Conservation (phyloP, 495 filamentous ascomycete genomes). For the Xylaria cubensis region DNA sequence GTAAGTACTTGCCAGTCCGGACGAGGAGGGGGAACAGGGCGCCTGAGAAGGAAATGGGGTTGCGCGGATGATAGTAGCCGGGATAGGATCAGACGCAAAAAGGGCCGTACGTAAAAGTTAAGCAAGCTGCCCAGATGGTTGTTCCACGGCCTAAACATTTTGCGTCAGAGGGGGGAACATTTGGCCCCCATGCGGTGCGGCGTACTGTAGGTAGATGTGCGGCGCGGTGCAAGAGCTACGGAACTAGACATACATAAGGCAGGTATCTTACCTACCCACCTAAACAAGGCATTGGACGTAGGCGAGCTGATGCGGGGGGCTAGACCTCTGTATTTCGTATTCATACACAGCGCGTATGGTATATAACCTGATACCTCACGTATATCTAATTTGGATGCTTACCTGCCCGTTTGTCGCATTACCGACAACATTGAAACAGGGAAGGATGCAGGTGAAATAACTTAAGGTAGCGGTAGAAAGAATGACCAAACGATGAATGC, state of each 20-base stretch:
- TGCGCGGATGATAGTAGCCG: neutral
- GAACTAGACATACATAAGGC: conserved; percentile 8
- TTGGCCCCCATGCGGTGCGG: neutral
- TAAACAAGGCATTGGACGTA: neutral
- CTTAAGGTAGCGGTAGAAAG: neutral
- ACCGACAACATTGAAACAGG: neutral
- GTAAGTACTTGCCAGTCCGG: neutral
- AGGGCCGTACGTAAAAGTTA: neutral
- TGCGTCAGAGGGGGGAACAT: conserved; percentile 8
- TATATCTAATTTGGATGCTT: neutral
- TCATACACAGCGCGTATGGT: neutral
- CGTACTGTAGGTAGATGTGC: conserved; percentile 1
- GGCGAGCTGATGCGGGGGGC: neutral
- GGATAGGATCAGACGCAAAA: conserved; percentile 12
- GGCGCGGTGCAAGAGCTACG: conserved; percentile 14
- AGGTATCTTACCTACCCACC: conserved; percentile 19
- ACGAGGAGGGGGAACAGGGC: neutral
- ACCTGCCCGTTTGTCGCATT: neutral
- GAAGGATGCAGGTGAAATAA: neutral
- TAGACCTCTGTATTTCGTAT: neutral
- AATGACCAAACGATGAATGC: neutral
- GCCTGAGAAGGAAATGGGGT: neutral
- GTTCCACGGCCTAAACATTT: conserved; percentile 10
- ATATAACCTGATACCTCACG: neutral
- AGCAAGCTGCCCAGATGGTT: neutral